These are phyloP conservation scores for Pyrrhoderma lamaoense DNA, from an alignment of 1,284 basidiomycete genomes.

Conservation along the genomic window DNA sequence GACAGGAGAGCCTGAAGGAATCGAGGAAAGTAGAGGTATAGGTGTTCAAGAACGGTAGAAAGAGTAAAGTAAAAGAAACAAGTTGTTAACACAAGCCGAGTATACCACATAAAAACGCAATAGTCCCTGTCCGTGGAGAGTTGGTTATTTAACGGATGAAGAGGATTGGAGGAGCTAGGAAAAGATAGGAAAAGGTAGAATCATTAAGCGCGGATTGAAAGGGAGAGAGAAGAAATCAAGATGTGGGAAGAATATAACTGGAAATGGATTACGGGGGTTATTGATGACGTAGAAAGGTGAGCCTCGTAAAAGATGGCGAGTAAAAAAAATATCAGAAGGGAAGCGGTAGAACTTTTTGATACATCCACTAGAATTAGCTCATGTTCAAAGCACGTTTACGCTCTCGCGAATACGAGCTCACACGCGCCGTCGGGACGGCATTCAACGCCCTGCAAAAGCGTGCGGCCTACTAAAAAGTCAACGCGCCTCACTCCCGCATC, in stretches of 20 bases:
- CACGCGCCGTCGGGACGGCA: conserved; percentile 35
- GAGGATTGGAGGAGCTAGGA: not conserved
- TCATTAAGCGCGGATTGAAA: conserved; percentile 1
- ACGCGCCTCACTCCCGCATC: conserved; percentile 56
- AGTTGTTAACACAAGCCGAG: not conserved
- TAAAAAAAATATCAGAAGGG: not conserved
- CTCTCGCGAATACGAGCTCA: conserved; percentile 42
- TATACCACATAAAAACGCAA: conserved; percentile 17
- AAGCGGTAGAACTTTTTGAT: not conserved
- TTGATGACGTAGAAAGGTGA: not conserved
- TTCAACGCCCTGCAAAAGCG: conserved; percentile 53
- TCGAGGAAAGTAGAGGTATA: not conserved
- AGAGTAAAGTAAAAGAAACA: conserved; percentile 3
- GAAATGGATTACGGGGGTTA: not conserved
- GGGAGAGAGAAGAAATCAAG: not conserved
- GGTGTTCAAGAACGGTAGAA: not conserved
- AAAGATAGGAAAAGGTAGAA: not conserved
- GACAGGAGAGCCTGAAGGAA: not conserved
- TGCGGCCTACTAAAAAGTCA: conserved; percentile 60
- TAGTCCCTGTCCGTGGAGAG: conserved; percentile 17
- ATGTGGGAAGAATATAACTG: not conserved
- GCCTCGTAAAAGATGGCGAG: not conserved
- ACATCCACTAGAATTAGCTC: not conserved
- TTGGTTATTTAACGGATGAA: not conserved
- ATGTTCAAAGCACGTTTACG: conserved; percentile 17